These are phyloP conservation scores for Colletotrichum siamense DNA, from an alignment of 2,329 filamentous ascomycete species.

Conservation along the genomic window DNA sequence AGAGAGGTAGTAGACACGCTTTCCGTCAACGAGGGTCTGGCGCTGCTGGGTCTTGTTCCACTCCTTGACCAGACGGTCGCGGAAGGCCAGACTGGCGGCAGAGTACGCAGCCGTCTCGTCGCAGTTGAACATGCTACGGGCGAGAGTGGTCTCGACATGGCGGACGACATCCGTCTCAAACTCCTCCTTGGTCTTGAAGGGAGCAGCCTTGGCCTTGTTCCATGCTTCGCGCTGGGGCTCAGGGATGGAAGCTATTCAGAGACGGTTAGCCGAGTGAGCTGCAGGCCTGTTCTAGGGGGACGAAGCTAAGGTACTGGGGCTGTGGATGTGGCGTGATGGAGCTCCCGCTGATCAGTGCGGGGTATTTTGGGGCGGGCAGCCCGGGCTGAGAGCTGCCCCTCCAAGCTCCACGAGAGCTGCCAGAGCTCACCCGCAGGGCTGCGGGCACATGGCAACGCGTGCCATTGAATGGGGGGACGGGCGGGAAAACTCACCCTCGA, in stretches of 20 bases:
- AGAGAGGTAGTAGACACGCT: constrained; percentile 96
- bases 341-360: constrained; percentile 26
- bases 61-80: constrained; percentile 89
- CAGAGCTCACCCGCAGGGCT: not conserved
- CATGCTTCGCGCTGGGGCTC: constrained; percentile 86
- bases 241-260: constrained; percentile 72
- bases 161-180: constrained; percentile 88
- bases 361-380: constrained; percentile 25
- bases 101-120: constrained; percentile 94
- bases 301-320: constrained; percentile 11
- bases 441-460: not conserved
- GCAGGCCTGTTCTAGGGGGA: not conserved
- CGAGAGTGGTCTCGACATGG: constrained; percentile 95
- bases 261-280: not conserved
- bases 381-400: constrained; percentile 23
- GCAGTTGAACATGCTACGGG: constrained; percentile 97
- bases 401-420: constrained; percentile 17
- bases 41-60: constrained; percentile 99
- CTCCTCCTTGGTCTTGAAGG: constrained; percentile 80
- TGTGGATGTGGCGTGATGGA: constrained; percentile 24
- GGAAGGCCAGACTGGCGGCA: constrained; percentile 88
- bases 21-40: constrained; percentile 88
- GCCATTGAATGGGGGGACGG: not conserved
- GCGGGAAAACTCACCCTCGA: constrained; percentile 70
- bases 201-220: constrained; percentile 67